A percentile compares a stretch with the other conserved stretches of the same genome.
Evolutionary conservation across 2,329 filamentous ascomycete species (phyloP).

Genomic region (Colletotrichum tofieldiae): DNA sequence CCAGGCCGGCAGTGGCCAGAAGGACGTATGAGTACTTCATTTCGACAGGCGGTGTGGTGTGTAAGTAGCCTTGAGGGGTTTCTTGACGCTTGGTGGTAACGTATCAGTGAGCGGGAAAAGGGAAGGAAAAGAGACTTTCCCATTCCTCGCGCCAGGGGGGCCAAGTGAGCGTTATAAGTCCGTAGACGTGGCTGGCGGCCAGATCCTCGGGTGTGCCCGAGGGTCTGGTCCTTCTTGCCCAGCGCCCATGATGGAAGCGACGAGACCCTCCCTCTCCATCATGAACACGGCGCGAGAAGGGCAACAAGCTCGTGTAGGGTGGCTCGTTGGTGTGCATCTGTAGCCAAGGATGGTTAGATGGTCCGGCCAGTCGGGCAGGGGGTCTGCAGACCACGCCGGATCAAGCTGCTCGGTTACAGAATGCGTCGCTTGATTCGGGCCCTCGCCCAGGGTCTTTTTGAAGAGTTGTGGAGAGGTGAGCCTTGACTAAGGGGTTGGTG

Average conservation of each 20-base stretch:
- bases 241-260: background rate
- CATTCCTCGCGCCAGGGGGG: too few relatives aligned
- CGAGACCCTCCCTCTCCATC: conserved; percentile 2
- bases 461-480: conserved; percentile 15
- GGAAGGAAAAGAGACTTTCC: background rate
- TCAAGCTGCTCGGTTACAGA: conserved; percentile 31
- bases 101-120: background rate
- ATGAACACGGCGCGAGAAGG: conserved; percentile 2
- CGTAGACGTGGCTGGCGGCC: background rate
- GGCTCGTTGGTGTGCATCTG: conserved; percentile 15
- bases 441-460: conserved; percentile 22
- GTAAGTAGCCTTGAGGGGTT: background rate
- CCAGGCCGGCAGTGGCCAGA: conserved; percentile 38
- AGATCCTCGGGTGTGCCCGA: background rate
- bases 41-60: background rate
- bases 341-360: conserved; percentile 18
- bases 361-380: conserved; percentile 16
- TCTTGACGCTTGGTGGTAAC: background rate
- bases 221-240: background rate
- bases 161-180: background rate
- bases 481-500: background rate
- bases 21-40: conserved; percentile 45
- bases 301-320: conserved; percentile 32
- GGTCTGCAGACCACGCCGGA: conserved; percentile 12
- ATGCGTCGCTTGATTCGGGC: conserved; percentile 8